Evolutionary conservation across 2,329 filamentous ascomycete genomes (phyloP), one percentile per base, ranked within the genome.

Genomic region (Calonectria pauciramosa): DNA sequence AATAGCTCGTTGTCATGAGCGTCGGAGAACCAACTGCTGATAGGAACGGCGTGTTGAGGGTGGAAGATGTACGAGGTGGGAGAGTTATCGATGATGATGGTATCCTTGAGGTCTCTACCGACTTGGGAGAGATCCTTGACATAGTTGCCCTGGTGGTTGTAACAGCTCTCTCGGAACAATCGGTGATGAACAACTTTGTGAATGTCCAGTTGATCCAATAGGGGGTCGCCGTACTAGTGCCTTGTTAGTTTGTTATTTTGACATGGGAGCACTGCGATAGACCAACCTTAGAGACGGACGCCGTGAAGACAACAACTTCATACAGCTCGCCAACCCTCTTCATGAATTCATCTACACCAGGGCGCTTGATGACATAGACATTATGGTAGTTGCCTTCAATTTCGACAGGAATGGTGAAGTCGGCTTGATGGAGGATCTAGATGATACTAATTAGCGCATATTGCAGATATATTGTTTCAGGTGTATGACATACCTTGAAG

Each of bases 11-110:
- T 99, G 88, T 99, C 97, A 86, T 99, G 97, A 76, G 97, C 97
- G 87, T 99, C 97, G 79, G 96, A 98, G 88, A 99, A 99, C 97
- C 97, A 99, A 90, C 96, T 99, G 91, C 96, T 98, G 88, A 99
- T 99, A 32, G 97, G 97, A 65, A 99, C 96, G 75, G 97, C 97
- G 85, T 99, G 97, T 88, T 99, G 96, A 30, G 97, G 97, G 84
- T 99, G 97, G 91, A 99, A 99, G 82, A 99, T 99, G 88, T 99
- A 99, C 16, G 96, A 99, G 6, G 97, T 99, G 3, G 97, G 97
- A 60, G 97, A 99, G 87, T 99, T 99, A 88, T 99, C 97, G 83
- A 99, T 99, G 85, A 99, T 99, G 84, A 99, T 99, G 26, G 96
- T 99, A 84, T 99, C 96, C 85, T 95, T 95, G 71, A 99, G 91